These are phyloP conservation scores for Nemania sp. DNA, from an alignment of 2,329 filamentous ascomycete species.

Conservation along the genomic window DNA sequence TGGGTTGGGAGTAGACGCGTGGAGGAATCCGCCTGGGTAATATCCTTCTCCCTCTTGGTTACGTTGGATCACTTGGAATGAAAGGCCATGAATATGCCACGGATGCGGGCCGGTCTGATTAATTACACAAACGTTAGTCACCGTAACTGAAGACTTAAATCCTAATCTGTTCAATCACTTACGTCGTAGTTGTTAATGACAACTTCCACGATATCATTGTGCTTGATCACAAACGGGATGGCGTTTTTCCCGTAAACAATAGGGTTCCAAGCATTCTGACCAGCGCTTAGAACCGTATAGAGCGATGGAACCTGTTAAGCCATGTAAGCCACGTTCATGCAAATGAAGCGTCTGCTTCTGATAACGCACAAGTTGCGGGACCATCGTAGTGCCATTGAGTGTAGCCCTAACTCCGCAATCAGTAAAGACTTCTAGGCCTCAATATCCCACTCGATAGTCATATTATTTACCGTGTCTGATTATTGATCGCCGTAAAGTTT, in stretches of 20 bases:
- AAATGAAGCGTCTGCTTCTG: not conserved
- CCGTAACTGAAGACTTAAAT: not conserved
- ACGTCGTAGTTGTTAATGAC: constrained; percentile 24
- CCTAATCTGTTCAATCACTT: not conserved
- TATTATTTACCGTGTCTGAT: constrained; percentile 16
- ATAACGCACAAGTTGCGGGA: constrained; percentile 15
- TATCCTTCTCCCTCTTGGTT: constrained; percentile 11
- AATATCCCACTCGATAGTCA: too few species aligned
- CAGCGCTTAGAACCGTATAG: constrained; percentile 17
- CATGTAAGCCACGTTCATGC: not conserved
- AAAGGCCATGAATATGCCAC: constrained; percentile 19
- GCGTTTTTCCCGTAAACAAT: constrained; percentile 17
- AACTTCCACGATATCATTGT: constrained; percentile 13
- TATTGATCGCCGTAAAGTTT: constrained; percentile 16
- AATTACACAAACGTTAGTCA: not conserved
- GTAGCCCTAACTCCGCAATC: constrained; percentile 14
- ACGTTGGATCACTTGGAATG: constrained; percentile 15
- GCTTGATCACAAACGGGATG: constrained; percentile 13
- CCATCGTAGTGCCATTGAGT: constrained; percentile 9
- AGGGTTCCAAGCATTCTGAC: constrained; percentile 14
- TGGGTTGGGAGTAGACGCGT: constrained; percentile 11
- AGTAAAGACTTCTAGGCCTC: not conserved
- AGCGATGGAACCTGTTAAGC: constrained; percentile 14
- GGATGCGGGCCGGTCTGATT: constrained; percentile 14
- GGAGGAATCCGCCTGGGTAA: not conserved